A percentile compares a stretch with the other conserved stretches of the same genome.
Evolutionary conservation across 257 asterid genomes (phyloP).

Genomic region (Solanum phureja): DNA sequence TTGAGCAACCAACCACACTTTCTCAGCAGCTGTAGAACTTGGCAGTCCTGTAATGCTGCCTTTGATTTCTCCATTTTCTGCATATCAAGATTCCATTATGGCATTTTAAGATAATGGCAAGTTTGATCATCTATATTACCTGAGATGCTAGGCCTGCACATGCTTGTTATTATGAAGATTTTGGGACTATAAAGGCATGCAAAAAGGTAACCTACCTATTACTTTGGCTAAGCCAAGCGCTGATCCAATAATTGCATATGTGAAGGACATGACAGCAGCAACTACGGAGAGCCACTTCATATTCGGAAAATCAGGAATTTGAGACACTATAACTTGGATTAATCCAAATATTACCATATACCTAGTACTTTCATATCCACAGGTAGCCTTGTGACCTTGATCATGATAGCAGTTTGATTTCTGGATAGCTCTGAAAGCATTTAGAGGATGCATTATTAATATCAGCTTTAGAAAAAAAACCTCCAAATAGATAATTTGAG

Average conservation of each 20-base stretch:
- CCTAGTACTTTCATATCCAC: conserved; percentile 25
- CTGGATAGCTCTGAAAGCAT: conserved; percentile 55
- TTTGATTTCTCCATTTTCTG: conserved; percentile 52
- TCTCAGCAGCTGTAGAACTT: conserved; percentile 25
- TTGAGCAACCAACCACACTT: conserved; percentile 50
- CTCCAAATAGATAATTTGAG: background rate
- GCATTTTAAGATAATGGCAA: background rate
- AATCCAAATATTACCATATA: conserved; percentile 60
- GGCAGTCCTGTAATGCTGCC: conserved; percentile 54
- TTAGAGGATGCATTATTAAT: background rate
- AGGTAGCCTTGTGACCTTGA: conserved; percentile 56
- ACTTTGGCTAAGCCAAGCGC: conserved; percentile 63
- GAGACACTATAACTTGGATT: conserved; percentile 54
- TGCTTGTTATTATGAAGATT: background rate
- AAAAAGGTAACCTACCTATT: conserved; percentile 27
- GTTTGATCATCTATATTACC: background rate
- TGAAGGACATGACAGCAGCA: conserved; percentile 74
- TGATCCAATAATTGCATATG: conserved; percentile 55
- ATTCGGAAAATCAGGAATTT: conserved; percentile 62
- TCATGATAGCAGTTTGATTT: conserved; percentile 70
- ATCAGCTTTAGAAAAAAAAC: background rate
- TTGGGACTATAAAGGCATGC: background rate
- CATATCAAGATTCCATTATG: background rate
- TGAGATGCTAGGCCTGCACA: background rate
- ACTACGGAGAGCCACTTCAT: conserved; percentile 69